Conservation (phyloP, 192 early-diverging fungal genomes). For the Dissophora ornata region DNA sequence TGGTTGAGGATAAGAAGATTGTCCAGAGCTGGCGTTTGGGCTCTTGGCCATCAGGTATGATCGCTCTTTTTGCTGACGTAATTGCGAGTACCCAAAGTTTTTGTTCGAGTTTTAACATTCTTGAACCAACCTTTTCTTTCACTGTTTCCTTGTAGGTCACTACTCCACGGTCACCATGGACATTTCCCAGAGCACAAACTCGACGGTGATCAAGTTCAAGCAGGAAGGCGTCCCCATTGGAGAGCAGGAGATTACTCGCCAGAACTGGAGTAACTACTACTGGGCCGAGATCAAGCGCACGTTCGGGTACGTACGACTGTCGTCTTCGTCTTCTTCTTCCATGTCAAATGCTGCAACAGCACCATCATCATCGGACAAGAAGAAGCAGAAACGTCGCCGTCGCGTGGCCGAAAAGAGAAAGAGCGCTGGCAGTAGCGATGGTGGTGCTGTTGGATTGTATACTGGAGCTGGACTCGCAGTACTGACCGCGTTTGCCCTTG, state of each 20-base stretch:
- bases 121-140: not conserved
- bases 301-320: conserved; percentile 81
- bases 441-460: conserved; percentile 33
- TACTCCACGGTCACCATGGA: conserved; percentile 83
- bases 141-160: conserved; percentile 63
- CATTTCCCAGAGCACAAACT: conserved; percentile 76
- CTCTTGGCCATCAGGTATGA: conserved; percentile 80
- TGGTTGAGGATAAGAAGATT: conserved; percentile 81
- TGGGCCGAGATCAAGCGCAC: conserved; percentile 92
- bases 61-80: too few relatives aligned
- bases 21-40: conserved; percentile 88
- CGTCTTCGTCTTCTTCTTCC: conserved; percentile 18
- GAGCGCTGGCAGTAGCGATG: conserved; percentile 10
- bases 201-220: conserved; percentile 73
- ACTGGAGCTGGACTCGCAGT: conserved; percentile 54
- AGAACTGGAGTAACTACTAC: conserved; percentile 94
- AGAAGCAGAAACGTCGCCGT: conserved; percentile 33
- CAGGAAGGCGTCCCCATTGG: conserved; percentile 90
- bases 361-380: conserved; percentile 36
- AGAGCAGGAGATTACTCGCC: conserved; percentile 84
- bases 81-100: too few relatives aligned
- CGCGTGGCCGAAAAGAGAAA: conserved; percentile 8
- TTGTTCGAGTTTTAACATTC: too few relatives aligned
- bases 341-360: conserved; percentile 7
- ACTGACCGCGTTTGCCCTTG: conserved; percentile 60